A percentile compares a stretch with the other conserved stretches of the same genome.
phyloP scores from a whole-genome alignment of 352 stramenopile species.

The Phytopythium sindhum region DNA sequence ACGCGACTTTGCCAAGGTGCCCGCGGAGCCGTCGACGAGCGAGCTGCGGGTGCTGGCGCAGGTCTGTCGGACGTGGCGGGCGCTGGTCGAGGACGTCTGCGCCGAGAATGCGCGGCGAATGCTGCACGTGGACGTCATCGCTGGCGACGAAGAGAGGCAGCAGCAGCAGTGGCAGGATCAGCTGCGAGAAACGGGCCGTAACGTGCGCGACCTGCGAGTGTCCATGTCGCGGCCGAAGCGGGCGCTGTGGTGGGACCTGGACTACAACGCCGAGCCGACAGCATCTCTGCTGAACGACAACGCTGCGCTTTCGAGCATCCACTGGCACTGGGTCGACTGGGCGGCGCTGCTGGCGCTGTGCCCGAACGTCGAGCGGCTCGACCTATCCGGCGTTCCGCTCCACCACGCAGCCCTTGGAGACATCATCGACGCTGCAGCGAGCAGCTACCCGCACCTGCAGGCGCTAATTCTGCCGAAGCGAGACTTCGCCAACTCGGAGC shows the following conservation, averaged over 20 bases:
- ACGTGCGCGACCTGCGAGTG: conserved; percentile 29
- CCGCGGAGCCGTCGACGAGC: conserved; percentile 21
- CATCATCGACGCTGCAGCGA: conserved; percentile 31
- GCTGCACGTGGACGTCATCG: conserved; percentile 25
- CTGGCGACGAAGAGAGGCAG: conserved; percentile 21
- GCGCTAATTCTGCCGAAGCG: conserved; percentile 38
- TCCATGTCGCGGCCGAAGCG: conserved; percentile 19
- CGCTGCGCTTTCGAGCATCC: neutral
- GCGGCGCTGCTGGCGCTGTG: conserved; percentile 23
- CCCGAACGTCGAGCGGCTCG: conserved; percentile 35
- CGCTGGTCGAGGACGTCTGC: conserved; percentile 16
- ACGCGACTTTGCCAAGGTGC: conserved; percentile 23
- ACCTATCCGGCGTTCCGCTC: conserved; percentile 36
- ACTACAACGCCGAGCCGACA: conserved; percentile 8
- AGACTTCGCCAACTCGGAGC: conserved; percentile 21
- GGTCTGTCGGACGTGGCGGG: conserved; percentile 30
- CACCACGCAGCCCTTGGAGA: conserved; percentile 37
- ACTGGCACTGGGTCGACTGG: conserved; percentile 47
- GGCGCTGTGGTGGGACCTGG: conserved; percentile 35
- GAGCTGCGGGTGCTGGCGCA: conserved; percentile 23
- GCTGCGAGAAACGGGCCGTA: conserved; percentile 14
- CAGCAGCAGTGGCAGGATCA: conserved; percentile 18
- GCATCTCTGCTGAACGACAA: neutral
- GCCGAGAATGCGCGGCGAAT: conserved; percentile 14
- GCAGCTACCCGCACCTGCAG: conserved; percentile 25